Base-by-base conservation (phyloP, 306 rosid species). In the Hippophae tibetana region DNA sequence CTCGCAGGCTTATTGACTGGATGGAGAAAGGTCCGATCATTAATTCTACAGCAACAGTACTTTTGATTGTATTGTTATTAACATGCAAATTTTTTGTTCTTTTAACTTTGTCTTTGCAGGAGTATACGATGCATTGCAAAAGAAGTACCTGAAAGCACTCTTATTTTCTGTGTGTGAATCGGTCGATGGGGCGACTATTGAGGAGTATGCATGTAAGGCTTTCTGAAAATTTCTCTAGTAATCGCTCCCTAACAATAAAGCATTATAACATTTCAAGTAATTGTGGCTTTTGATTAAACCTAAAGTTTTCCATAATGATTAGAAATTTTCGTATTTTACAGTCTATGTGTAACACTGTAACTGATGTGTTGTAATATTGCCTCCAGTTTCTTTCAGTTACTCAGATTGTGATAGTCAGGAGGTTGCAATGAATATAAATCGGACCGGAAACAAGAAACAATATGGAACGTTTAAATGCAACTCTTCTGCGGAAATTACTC, bases 1-100 rank as follows among this genome's bases (percentile, higher is more conserved):
- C 98, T 63, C 93, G 93, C 13, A 81, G 96, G 67, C 82, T 87
- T 58, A 85, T 92, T 64, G 98, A 92, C 69, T 92, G 95, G 98
- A 92, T 92, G 96, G 98, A 92, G 80, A 90, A 87, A 66, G 96
- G 98, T 71, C 53, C 7, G 64, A 60, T 55, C 46, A 10, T 69
- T 50, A 56, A 26, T 46, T 27, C 18, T 31, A 46, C 43, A 56
- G 64, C 53, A 67, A 40, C 42, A 59, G 72, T 31, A 54, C 2
- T 6, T 18, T 38, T 63, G 43, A 58, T 43, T 13, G 27, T n/a
- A 2, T 13, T 1, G 7, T 18, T 48, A 13, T n/a, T 57, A 7
- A 10, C 27, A 42, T 52, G 31, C 14, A 43, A 6, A 18, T 18
- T 45, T 47, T 9, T 52, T 25, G 7, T 41, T 48, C 52, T 51